Evolutionary conservation across 2,329 filamentous ascomycete species (phyloP).

Genomic region (Sporothrix humicola): DNA sequence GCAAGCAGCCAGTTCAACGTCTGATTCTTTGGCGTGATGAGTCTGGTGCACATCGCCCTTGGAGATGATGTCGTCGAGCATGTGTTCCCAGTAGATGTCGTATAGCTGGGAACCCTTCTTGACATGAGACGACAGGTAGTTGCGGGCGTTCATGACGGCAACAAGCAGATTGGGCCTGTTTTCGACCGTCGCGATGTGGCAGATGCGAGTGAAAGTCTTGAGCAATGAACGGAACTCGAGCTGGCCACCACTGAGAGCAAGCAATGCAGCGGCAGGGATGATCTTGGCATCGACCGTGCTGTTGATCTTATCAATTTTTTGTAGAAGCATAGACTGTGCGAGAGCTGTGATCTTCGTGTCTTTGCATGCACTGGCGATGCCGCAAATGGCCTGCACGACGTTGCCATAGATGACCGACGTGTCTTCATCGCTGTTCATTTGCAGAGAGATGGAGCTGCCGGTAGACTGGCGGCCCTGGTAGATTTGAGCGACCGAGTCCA

Average conservation of each 20-base stretch:
- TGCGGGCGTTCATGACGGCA: conserved; percentile 80
- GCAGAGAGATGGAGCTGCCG: conserved; percentile 80
- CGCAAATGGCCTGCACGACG: conserved; percentile 93
- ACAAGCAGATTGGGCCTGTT: conserved; percentile 70
- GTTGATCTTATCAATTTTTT: conserved; percentile 89
- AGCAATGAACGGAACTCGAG: conserved; percentile 85
- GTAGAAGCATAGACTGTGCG: conserved; percentile 93
- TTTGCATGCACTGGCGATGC: conserved; percentile 79
- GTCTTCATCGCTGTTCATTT: conserved; percentile 77
- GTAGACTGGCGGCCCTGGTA: conserved; percentile 64
- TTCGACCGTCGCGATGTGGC: conserved; percentile 73
- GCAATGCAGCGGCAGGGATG: conserved; percentile 76
- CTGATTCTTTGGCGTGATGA: conserved; percentile 74
- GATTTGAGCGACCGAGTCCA: conserved; percentile 49
- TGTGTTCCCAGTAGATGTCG: conserved; percentile 79
- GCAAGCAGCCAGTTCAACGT: conserved; percentile 79
- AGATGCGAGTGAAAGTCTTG: conserved; percentile 79
- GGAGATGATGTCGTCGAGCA: conserved; percentile 86
- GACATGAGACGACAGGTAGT: conserved; percentile 74
- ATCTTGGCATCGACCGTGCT: conserved; percentile 81
- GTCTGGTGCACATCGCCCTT: conserved; percentile 84
- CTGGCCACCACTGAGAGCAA: conserved; percentile 78
- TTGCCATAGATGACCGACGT: conserved; percentile 78
- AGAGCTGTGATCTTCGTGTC: conserved; percentile 93
- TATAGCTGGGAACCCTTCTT: conserved; percentile 75